Base-by-base conservation (phyloP, 805 yeast species). In the Lipomyces kockii region DNA sequence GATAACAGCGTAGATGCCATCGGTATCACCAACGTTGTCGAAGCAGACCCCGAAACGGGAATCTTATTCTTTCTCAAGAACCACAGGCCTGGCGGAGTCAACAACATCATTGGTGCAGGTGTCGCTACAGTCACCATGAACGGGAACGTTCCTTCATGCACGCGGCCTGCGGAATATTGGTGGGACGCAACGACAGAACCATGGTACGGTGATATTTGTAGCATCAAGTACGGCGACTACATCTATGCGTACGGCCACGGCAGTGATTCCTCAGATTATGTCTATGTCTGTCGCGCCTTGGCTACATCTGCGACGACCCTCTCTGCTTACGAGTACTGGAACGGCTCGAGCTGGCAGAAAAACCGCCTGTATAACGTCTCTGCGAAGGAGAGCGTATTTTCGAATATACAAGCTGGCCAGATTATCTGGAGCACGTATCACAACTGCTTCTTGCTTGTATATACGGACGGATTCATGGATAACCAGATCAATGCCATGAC, bases 161-260 rank as follows among this genome's bases (percentile, higher is more conserved):
- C 6, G 58, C 37, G 58, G 20, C 37, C 7, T 14, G 58, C 58
- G 22, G 58, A 54, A 25, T 54, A 54, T 32, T 54, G 58, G 58
- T 54, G 58, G 58, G 58, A 54, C 58, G 58, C 37, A 27, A 54
- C 20, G 51, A 29, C 37, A 22, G 58, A 54, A 32, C 58, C 58
- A 2, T 25, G 37, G 20, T 54, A 54, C 7, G 58, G 58, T n/a
- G 58, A 54, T 25, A 5, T 54, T 25, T 54, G 58, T n/a, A 11
- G 29, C 20, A 9, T 54, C 37, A 27, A 32, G n/a, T 7, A 25
- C 32, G 58, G 58, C 58, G 4, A 54, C 39, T 32, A 54, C 17
- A 54, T 54, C 9, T 54, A 54, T 54, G 58, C 58, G 58, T 54
- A 54, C 58, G 58, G 58, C 20, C 58, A 54, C 22, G 58, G 58